phyloP scores from a whole-genome alignment of 1,139 yeast genomes.

The Geotrichum citri-aurantii region DNA sequence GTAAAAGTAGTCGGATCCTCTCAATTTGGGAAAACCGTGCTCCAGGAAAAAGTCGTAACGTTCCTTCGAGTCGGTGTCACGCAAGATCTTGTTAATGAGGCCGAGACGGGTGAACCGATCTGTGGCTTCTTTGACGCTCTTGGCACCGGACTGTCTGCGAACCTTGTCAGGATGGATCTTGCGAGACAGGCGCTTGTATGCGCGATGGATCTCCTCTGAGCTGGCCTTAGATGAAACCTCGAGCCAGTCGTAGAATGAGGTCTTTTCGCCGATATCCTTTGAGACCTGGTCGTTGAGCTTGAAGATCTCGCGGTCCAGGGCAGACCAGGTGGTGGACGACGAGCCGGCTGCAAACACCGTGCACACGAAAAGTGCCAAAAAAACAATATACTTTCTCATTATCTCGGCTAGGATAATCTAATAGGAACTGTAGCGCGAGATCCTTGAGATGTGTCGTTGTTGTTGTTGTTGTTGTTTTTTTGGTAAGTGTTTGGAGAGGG shows the following conservation, averaged over 20 bases:
- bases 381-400: constrained; percentile 1
- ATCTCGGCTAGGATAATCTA: background rate
- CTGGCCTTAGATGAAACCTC: constrained; percentile 39
- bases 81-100: constrained; percentile 64
- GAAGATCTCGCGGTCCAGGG: constrained; percentile 78
- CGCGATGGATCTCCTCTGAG: constrained; percentile 60
- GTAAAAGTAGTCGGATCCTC: constrained; percentile 39
- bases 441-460: no score
- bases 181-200: constrained; percentile 65
- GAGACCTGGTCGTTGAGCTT: constrained; percentile 61
- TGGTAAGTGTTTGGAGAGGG: background rate
- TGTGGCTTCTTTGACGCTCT: constrained; percentile 39
- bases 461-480: no score
- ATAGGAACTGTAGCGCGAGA: no score
- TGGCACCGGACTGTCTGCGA: constrained; percentile 49
- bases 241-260: constrained; percentile 57
- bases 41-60: constrained; percentile 79
- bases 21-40: constrained; percentile 84
- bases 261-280: constrained; percentile 55
- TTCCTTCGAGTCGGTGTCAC: constrained; percentile 53
- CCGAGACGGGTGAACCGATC: constrained; percentile 70
- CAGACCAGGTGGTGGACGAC: constrained; percentile 37
- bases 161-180: constrained; percentile 79
- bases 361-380: constrained; percentile 10
- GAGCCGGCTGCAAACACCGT: constrained; percentile 11